Percentiles rank a stretch among this genome's conserved stretches.
phyloP scores from a whole-genome alignment of 306 rosid species.

The Prunus persica region DNA sequence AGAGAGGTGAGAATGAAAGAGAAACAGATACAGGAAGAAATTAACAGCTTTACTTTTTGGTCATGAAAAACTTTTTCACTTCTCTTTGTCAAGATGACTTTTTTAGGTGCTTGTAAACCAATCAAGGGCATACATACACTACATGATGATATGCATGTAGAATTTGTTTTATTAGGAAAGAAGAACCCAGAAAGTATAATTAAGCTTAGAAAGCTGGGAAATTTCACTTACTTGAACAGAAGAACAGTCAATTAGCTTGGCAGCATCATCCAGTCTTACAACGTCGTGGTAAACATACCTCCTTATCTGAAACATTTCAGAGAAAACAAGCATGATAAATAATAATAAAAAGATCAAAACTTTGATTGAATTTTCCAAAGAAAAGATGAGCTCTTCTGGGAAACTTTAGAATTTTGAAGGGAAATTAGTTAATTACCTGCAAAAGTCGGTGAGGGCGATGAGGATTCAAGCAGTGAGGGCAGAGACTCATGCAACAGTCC shows the following conservation, averaged over 20 bases:
- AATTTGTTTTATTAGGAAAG: background rate
- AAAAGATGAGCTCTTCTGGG: no score
- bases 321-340: background rate
- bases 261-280: conserved; percentile 71
- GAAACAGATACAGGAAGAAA: no score
- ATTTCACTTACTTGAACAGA: conserved; percentile 63
- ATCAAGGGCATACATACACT: background rate
- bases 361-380: background rate
- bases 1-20: no score
- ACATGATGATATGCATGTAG: conserved; percentile 10
- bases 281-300: conserved; percentile 86
- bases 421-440: conserved; percentile 44
- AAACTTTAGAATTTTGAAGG: background rate
- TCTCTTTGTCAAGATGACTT: background rate
- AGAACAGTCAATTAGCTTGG: conserved; percentile 68
- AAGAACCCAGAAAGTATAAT: conserved; percentile 4
- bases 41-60: no score
- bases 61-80: background rate
- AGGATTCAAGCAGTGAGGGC: conserved; percentile 82
- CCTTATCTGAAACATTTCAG: conserved; percentile 55
- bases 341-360: background rate
- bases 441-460: conserved; percentile 79
- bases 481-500: conserved; percentile 85
- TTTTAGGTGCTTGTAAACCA: background rate
- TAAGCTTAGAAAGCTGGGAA: background rate